Evolutionary conservation across 2,329 filamentous ascomycete genomes (phyloP).

Genomic region (Exophiala sp.): DNA sequence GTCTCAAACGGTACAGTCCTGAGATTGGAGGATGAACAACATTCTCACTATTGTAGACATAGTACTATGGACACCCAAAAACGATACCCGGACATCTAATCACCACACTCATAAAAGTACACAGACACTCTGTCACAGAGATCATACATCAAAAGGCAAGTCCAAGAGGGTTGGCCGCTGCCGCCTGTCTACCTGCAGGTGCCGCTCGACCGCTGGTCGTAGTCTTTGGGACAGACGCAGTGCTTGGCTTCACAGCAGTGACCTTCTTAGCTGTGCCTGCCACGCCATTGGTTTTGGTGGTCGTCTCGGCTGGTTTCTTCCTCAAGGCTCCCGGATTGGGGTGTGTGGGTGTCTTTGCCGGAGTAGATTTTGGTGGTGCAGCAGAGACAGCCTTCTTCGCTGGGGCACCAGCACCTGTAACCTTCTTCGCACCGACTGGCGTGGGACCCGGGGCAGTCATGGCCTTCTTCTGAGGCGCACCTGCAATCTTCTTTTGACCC

Average conservation of each 20-base stretch:
- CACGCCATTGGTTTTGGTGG: background rate
- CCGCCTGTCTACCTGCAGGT: constrained; percentile 2
- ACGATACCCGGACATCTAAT: background rate
- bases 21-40: too few relatives aligned
- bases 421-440: constrained; percentile 2
- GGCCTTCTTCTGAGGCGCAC: constrained; percentile 12
- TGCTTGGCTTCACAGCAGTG: constrained; percentile 11
- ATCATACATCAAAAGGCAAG: constrained; percentile 8
- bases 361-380: constrained; percentile 7
- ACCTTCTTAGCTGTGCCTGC: constrained; percentile 13
- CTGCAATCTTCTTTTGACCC: constrained; percentile 25
- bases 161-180: constrained; percentile 24
- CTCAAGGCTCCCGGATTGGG: constrained; percentile 24
- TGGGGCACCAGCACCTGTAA: constrained; percentile 3
- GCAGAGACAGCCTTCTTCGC: constrained; percentile 12
- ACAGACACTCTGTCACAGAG: background rate
- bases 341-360: constrained; percentile 4
- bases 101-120: constrained; percentile 2
- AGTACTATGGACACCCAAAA: too few relatives aligned
- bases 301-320: constrained; percentile 10
- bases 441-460: constrained; percentile 5
- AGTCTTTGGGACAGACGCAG: constrained; percentile 7
- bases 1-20: too few relatives aligned
- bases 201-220: constrained; percentile 3
- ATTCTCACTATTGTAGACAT: too few relatives aligned